A percentile compares a stretch with the other conserved stretches of the same genome.
Conservation (phyloP, 1,284 basidiomycete genomes). For the Leccinum angustisporum region DNA sequence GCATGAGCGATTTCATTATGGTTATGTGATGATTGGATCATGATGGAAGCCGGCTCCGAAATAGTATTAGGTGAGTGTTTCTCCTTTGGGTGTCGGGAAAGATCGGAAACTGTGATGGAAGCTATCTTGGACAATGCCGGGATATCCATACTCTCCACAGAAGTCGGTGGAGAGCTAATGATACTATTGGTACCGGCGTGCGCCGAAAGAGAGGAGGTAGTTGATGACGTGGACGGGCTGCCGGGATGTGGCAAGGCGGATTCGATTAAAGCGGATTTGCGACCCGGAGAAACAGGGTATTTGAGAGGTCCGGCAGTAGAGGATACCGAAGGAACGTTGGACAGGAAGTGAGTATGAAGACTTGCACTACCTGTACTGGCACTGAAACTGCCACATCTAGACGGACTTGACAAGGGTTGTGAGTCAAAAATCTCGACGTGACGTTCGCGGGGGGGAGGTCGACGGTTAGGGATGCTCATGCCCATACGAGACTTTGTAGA, state of each 20-base stretch:
- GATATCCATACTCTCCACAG: conserved; percentile 45
- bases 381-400: conserved; percentile 44
- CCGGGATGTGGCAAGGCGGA: conserved; percentile 31
- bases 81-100: conserved; percentile 4
- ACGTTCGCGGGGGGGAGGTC: conserved; percentile 45
- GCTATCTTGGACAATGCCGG: conserved; percentile 43
- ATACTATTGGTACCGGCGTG: conserved; percentile 39
- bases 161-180: conserved; percentile 57
- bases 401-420: conserved; percentile 65
- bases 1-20: conserved; percentile 22
- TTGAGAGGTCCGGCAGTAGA: conserved; percentile 3
- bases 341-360: conserved; percentile 22
- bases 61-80: conserved; percentile 2
- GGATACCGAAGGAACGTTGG: conserved; percentile 9
- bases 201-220: conserved; percentile 50
- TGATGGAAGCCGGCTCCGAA: conserved; percentile 20
- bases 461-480: conserved; percentile 55
- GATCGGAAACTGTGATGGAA: conserved; percentile 37
- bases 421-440: conserved; percentile 79
- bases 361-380: conserved; percentile 39
- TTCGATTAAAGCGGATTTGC: conserved; percentile 24
- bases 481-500: conserved; percentile 55
- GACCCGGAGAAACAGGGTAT: conserved; percentile 8
- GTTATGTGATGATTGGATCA: conserved; percentile 27
- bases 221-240: conserved; percentile 37